Evolutionary conservation across 2,329 filamentous ascomycete genomes (phyloP).

Genomic region (Chrysoporthe austroafricana): DNA sequence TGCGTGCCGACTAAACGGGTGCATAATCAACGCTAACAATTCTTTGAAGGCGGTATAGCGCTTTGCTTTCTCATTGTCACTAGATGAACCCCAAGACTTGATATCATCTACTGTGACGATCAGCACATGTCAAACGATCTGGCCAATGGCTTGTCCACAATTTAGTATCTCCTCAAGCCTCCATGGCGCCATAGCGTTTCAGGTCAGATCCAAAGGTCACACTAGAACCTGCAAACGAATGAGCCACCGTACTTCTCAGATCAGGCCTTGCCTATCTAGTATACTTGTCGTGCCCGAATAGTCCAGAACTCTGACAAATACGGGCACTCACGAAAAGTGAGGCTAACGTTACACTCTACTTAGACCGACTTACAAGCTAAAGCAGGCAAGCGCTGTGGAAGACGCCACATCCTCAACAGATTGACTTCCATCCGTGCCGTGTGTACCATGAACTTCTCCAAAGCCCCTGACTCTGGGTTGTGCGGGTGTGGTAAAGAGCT

Average conservation of each 20-base stretch:
- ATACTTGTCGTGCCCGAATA: neutral
- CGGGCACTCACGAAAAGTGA: neutral
- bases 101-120: neutral
- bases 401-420: neutral
- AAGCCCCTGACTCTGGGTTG: neutral
- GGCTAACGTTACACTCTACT: neutral
- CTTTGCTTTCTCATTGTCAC: neutral
- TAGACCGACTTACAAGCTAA: neutral
- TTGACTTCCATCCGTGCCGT: neutral
- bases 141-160: neutral
- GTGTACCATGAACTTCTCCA: neutral
- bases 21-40: neutral
- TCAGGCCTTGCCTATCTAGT: neutral
- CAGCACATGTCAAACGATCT: neutral
- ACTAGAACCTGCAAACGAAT: neutral
- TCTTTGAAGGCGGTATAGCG: neutral
- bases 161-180: neutral
- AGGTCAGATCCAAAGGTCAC: conserved; percentile 2
- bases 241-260: neutral
- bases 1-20: neutral
- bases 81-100: neutral
- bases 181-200: neutral
- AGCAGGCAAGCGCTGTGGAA: neutral
- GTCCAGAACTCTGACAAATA: neutral
- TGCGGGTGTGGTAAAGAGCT: neutral